A percentile compares a stretch with the other conserved stretches of the same genome.
phyloP scores from a whole-genome alignment of 2,329 filamentous ascomycete genomes.

The Colletotrichum viniferum region DNA sequence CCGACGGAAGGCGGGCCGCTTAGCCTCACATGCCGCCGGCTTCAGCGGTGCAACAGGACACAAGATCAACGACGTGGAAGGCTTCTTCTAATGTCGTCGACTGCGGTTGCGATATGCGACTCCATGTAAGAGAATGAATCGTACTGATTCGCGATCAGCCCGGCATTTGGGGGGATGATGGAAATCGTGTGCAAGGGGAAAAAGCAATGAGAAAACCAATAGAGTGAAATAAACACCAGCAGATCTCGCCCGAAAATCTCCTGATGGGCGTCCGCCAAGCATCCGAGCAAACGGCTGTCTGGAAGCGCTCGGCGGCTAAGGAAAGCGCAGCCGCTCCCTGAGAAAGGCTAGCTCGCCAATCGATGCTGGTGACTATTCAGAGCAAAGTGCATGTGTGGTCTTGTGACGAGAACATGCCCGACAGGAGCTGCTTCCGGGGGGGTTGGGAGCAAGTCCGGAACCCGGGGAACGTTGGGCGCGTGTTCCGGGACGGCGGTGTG shows the following conservation, averaged over 20 bases:
- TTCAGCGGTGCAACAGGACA: not conserved
- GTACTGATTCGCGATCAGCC: not conserved
- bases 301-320: not conserved
- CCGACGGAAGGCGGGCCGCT: slow-evolving; percentile 11
- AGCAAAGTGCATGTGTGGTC: not conserved
- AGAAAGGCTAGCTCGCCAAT: not conserved
- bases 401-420: not conserved
- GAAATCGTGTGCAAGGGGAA: not conserved
- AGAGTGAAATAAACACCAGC: not conserved
- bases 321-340: not conserved
- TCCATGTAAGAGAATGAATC: not conserved
- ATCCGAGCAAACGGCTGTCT: not conserved
- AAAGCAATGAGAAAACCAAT: not conserved
- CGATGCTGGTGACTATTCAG: not conserved
- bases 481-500: slow-evolving; percentile 14
- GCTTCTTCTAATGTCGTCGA: not conserved
- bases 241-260: not conserved
- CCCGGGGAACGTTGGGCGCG: slow-evolving; percentile 5
- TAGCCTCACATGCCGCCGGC: not conserved
- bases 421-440: not conserved
- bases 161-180: not conserved
- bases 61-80: not conserved
- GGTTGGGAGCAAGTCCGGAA: not conserved
- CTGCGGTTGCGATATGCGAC: not conserved
- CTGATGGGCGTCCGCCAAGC: not conserved